Base-by-base conservation (phyloP, 169 alveolate genomes). In the Plasmodium berghei region DNA sequence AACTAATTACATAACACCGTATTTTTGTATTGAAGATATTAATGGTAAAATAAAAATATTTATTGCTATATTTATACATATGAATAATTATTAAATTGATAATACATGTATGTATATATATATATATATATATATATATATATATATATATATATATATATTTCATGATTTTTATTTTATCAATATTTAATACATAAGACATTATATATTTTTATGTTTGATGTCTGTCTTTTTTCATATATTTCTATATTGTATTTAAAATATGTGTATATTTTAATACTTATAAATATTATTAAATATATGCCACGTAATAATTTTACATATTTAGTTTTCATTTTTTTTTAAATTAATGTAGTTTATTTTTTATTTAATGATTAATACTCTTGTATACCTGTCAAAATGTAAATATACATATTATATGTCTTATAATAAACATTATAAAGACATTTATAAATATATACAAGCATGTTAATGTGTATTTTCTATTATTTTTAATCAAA, bases 1-100 rank as follows among this genome's bases (percentile, higher is more conserved):
- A 72, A 61, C 12, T 49, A 40, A 67, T 48, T 72, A 67, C 85
- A 72, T 54, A 72, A 54, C 85, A 42, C 69, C 6, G 45, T 72
- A 26, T 54, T n/a, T 9, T 58, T n/a, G 66, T 58, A 58, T 52
- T 52, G 59, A 52, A 52, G 3, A 14, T 58, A 58, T n/a, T 1
- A 9, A 24, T n/a, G 20, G 3, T 58, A 16, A 16, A 9, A 58
- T 9, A n/a, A 58, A 58, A 58, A 58, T 58, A n/a, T 16, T 18
- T 58, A 58, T 24, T 18, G 20, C 66, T 18, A 58, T 20, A 20
- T 20, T 9, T 58, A 58, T 58, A 24, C 26, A 58, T 24, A 12
- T 58, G 8, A n/a, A 58, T 58, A 58, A n/a, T n/a, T 58, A 58
- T 58, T 34, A 34, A 34, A 3, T 34, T 34, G 42, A 34, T 34